A percentile compares a stretch with the other conserved stretches of the same genome.
Conservation (phyloP, 2,329 filamentous ascomycete species). For the Pseudogymnoascus sp. region DNA sequence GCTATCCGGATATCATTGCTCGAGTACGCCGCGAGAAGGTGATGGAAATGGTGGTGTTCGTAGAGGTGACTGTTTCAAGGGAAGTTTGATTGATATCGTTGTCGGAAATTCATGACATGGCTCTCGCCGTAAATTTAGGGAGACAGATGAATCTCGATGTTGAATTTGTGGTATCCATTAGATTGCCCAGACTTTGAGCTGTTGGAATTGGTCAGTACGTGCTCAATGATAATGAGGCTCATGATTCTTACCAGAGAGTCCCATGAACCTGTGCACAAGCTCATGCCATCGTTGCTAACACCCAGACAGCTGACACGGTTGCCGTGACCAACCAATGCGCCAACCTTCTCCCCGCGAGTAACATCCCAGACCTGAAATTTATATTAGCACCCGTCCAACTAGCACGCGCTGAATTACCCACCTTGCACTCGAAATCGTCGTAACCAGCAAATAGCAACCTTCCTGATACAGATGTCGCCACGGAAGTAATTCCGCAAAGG, state of each 20-base stretch:
- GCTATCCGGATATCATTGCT: constrained; percentile 11
- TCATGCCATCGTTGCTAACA: constrained; percentile 98
- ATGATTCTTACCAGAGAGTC: constrained; percentile 79
- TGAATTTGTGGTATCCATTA: constrained; percentile 17
- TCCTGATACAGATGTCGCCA: constrained; percentile 95
- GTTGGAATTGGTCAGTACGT: constrained; percentile 29
- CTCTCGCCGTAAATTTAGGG: constrained; percentile 10
- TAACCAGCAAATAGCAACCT: constrained; percentile 94
- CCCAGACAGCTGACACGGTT: constrained; percentile 98
- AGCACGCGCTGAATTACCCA: constrained; percentile 38
- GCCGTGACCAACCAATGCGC: constrained; percentile 92
- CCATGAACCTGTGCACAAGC: constrained; percentile 98
- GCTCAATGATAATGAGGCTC: constrained; percentile 9
- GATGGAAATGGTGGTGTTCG: constrained; percentile 9
- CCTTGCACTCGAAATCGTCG: constrained; percentile 99
- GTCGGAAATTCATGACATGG: constrained; percentile 4
- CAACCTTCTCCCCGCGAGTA: constrained; percentile 92
- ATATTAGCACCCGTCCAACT: constrained; percentile 14
- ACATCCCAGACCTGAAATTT: constrained; percentile 87
- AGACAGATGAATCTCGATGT: constrained; percentile 17
- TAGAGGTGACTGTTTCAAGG: constrained; percentile 1
- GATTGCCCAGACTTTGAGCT: constrained; percentile 83
- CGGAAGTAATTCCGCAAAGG: constrained; percentile 94
- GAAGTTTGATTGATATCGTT: constrained; percentile 5
- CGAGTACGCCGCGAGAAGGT: constrained; percentile 11